These are phyloP conservation scores for Cafeteria roenbergensis DNA, from an alignment of 108 stramenopile species.

Conservation along the genomic window DNA sequence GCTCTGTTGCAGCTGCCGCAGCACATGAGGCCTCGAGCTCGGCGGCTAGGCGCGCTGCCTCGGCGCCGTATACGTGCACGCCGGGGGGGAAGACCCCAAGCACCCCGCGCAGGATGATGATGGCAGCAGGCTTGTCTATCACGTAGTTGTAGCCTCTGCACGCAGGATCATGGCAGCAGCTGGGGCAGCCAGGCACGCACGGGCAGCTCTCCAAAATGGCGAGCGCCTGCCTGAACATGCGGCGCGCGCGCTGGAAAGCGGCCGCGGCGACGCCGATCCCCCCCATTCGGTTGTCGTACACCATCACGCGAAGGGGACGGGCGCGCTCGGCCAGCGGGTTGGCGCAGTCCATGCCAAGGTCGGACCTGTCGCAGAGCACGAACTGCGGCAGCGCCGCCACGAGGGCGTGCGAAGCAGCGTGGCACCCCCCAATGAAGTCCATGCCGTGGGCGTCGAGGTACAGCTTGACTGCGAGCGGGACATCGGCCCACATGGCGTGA, in stretches of 20 bases:
- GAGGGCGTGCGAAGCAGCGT: slow-evolving; percentile 76
- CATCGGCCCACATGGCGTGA: slow-evolving; percentile 74
- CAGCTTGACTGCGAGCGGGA: slow-evolving; percentile 28
- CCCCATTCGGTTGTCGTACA: slow-evolving; percentile 45
- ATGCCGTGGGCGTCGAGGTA: slow-evolving; percentile 8
- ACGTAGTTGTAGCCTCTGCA: slow-evolving; percentile 20
- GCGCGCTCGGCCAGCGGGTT: slow-evolving; percentile 20
- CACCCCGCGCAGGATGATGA: slow-evolving; percentile 18
- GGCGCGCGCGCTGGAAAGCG: slow-evolving; percentile 16
- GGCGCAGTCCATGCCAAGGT: slow-evolving; percentile 42
- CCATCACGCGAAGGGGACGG: slow-evolving; percentile 29
- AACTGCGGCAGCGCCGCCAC: slow-evolving; percentile 73
- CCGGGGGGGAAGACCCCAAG: no score
- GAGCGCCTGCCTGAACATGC: background rate
- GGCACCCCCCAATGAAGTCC: slow-evolving; percentile 54
- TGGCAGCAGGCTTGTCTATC: slow-evolving; percentile 16
- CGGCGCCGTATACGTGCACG: no score
- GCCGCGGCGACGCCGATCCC: slow-evolving; percentile 37
- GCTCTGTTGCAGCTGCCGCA: no score
- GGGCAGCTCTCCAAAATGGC: slow-evolving; percentile 2
- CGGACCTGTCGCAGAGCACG: slow-evolving; percentile 57
- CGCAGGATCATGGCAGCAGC: slow-evolving; percentile 6
- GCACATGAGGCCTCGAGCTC: no score
- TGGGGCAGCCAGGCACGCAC: slow-evolving; percentile 12
- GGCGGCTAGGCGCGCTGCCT: no score